phyloP scores from a whole-genome alignment of 1,284 basidiomycete genomes.

The Ceratobasidium sp. region DNA sequence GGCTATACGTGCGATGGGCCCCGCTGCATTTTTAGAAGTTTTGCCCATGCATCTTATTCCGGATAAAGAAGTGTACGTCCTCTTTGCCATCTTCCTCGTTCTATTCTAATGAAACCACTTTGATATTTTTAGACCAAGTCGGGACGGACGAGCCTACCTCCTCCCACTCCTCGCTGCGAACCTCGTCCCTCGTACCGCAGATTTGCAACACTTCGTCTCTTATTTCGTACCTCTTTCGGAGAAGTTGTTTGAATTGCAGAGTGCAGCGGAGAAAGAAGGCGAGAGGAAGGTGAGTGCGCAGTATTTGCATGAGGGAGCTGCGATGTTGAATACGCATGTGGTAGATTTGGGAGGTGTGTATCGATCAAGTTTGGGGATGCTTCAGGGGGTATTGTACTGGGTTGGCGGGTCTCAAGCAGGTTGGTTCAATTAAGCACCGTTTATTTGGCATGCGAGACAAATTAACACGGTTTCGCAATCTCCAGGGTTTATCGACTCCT shows the following conservation, averaged over 20 bases:
- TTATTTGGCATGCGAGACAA: background rate
- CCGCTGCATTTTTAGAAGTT: constrained; percentile 78
- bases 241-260: constrained; percentile 89
- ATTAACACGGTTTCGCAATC: no score
- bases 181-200: constrained; percentile 66
- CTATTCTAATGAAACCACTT: constrained; percentile 34
- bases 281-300: constrained; percentile 87
- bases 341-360: constrained; percentile 49
- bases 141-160: constrained; percentile 82
- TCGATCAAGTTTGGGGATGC: constrained; percentile 51
- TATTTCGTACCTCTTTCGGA: constrained; percentile 96
- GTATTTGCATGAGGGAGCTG: no score
- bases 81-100: background rate
- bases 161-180: constrained; percentile 87
- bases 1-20: constrained; percentile 90
- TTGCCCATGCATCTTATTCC: constrained; percentile 92
- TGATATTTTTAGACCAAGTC: constrained; percentile 38
- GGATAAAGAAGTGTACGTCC: constrained; percentile 72
- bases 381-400: constrained; percentile 62
- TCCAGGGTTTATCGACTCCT: constrained; percentile 52
- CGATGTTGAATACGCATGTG: constrained; percentile 81
- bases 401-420: constrained; percentile 49
- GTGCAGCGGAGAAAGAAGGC: constrained; percentile 75
- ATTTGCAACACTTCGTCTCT: constrained; percentile 88
- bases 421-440: background rate